A percentile compares a stretch with the other conserved stretches of the same genome.
Conservation (phyloP, 768 basidiomycete species). For the Cubamyces sp. region DNA sequence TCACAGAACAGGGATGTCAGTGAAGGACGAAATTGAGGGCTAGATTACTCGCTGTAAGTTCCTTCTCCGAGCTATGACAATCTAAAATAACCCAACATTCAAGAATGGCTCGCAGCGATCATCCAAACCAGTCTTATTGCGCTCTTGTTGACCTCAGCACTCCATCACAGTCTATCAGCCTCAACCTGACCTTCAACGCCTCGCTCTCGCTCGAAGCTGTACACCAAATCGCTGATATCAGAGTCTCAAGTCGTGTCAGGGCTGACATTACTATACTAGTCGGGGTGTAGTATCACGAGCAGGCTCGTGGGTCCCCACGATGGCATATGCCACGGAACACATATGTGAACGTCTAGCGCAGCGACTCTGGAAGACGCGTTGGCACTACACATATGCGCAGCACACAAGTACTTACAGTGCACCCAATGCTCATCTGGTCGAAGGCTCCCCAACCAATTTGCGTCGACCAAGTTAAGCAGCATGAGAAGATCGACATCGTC, state of each 20-base stretch:
- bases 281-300: neutral
- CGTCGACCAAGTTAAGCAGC: constrained; percentile 37
- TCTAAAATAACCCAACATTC: too few species aligned
- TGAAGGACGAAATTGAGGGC: too few species aligned
- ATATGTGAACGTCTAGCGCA: neutral
- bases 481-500: constrained; percentile 32
- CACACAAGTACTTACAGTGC: too few species aligned
- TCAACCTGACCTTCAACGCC: constrained; percentile 41
- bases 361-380: neutral
- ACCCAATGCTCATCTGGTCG: neutral
- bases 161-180: constrained; percentile 25
- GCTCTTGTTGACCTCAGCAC: neutral
- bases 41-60: too few species aligned
- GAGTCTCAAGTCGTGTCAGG: constrained; percentile 41
- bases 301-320: neutral
- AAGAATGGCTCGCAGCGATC: too few species aligned
- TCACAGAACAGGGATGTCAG: too few species aligned
- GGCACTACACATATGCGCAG: neutral
- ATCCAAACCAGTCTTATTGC: too few species aligned
- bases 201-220: constrained; percentile 43
- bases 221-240: constrained; percentile 46
- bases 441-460: constrained; percentile 26
- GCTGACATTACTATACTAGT: constrained; percentile 33
- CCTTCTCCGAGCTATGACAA: too few species aligned
- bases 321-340: neutral